Conservation (phyloP, 352 stramenopile species). For the Globisporangium irregulare region DNA sequence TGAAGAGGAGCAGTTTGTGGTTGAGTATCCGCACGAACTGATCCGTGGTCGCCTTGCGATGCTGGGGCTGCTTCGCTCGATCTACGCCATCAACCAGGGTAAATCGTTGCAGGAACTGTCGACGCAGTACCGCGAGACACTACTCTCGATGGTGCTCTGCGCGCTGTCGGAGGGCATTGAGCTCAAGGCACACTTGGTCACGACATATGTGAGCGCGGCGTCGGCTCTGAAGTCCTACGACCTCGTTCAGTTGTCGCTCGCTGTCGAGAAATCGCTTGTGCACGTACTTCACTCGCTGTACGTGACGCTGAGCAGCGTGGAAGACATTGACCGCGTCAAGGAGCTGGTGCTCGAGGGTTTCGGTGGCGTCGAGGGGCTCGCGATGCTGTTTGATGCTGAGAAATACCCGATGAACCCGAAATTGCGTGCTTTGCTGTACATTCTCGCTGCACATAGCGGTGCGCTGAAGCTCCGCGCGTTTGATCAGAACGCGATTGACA, state of each 20-base stretch:
- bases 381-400: slow-evolving; percentile 59
- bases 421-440: slow-evolving; percentile 60
- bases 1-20: slow-evolving; percentile 41
- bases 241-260: slow-evolving; percentile 49
- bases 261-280: slow-evolving; percentile 44
- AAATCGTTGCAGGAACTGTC: slow-evolving; percentile 52
- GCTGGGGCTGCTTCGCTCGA: slow-evolving; percentile 42
- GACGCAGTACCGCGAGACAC: slow-evolving; percentile 53
- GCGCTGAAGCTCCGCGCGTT: slow-evolving; percentile 39
- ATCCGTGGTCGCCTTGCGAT: slow-evolving; percentile 37
- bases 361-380: slow-evolving; percentile 50
- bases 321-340: slow-evolving; percentile 41
- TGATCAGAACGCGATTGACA: slow-evolving; percentile 50
- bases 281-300: slow-evolving; percentile 37
- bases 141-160: slow-evolving; percentile 56
- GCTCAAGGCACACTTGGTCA: slow-evolving; percentile 52
- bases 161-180: slow-evolving; percentile 48
- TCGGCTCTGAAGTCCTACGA: slow-evolving; percentile 44
- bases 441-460: slow-evolving; percentile 46
- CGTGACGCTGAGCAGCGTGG: slow-evolving; percentile 36
- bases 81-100: slow-evolving; percentile 33
- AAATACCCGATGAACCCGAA: slow-evolving; percentile 44
- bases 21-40: slow-evolving; percentile 41
- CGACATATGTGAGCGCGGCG: slow-evolving; percentile 46
- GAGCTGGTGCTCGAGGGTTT: slow-evolving; percentile 61